Conservation (phyloP, 805 yeast genomes). For the Myxozyma monticola region DNA sequence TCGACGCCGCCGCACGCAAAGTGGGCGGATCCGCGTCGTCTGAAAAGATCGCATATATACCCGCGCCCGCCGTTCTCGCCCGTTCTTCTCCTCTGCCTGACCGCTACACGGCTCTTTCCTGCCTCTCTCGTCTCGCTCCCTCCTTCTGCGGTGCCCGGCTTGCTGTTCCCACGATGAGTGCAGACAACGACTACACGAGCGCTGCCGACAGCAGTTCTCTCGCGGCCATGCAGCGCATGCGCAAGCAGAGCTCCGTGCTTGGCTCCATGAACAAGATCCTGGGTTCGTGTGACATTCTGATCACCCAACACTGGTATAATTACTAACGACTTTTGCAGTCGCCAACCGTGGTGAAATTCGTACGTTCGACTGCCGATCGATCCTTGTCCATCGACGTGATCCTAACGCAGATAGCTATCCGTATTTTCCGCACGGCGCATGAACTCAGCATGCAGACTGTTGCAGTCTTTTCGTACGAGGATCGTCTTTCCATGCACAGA, state of each 20-base stretch:
- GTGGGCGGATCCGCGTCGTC: too few relatives aligned
- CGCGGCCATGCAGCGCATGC: conserved; percentile 31
- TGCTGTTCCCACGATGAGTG: conserved; percentile 14
- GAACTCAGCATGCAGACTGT: conserved; percentile 96
- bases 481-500: conserved; percentile 90
- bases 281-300: conserved; percentile 29
- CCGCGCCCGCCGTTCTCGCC: too few relatives aligned
- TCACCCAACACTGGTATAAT: neutral
- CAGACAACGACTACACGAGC: conserved; percentile 7
- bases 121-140: neutral
- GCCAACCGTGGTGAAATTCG: conserved; percentile 47
- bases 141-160: neutral
- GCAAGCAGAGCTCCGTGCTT: conserved; percentile 43
- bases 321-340: conserved; percentile 31
- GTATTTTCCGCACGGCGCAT: conserved; percentile 93
- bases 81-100: neutral
- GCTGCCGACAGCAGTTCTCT: conserved; percentile 20
- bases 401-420: conserved; percentile 63
- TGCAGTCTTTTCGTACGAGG: conserved; percentile 96
- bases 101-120: neutral
- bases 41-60: too few relatives aligned
- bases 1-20: too few relatives aligned
- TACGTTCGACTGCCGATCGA: conserved; percentile 30
- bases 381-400: too few relatives aligned
- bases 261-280: conserved; percentile 54